Evolutionary conservation across 2,329 filamentous ascomycete species (phyloP), one percentile per base, ranked within the genome.

Genomic region (Trichoderma atrobrunneum): DNA sequence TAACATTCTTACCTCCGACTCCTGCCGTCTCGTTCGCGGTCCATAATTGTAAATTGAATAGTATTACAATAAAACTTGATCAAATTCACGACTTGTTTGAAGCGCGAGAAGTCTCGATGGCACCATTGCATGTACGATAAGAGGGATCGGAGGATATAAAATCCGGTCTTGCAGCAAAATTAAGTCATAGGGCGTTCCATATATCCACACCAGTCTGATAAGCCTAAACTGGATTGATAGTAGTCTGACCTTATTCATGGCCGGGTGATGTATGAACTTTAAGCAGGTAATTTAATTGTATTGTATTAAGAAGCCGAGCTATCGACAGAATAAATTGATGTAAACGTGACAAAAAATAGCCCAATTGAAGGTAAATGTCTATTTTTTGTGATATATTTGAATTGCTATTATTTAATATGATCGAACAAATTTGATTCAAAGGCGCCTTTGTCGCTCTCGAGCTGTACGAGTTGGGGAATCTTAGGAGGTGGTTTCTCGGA

Each of bases 371-470:
- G 39, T 28, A 39, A 30, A 14, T 34, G 34, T 43, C 32, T 70
- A 36, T 69, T 59, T 70, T 70, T 30, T 48, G 57, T 11, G 39
- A 43, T 5, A 26, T 39, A 18, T 54, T 36, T 24, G 24, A 21
- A 11, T 48, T 14, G 7, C 48, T 32, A 48, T 64, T 83, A 89
- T 77, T 88, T 88, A 78, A 90, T 89, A 74, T 86, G 84, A 77
- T 88, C 89, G 79, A 90, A 90, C 39, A 90, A 80, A 73, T 89
- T 87, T 72, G 81, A 79, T 65, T 87, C 87, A 36, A 87, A 80
- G 70, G 81, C 81, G 57, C 81, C 83, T 7, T 84, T 82, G 56
- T 87, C 83, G 71, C 85, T 84, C 76, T 88, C 84, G 70, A 89
- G 81, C 63, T 85, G 83, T 76, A 80, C 83, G 64, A 90, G 81